Evolutionary conservation across 768 basidiomycete species (phyloP), one percentile per base, ranked within the genome.

Genomic region (Leccinellum rugosiceps): DNA sequence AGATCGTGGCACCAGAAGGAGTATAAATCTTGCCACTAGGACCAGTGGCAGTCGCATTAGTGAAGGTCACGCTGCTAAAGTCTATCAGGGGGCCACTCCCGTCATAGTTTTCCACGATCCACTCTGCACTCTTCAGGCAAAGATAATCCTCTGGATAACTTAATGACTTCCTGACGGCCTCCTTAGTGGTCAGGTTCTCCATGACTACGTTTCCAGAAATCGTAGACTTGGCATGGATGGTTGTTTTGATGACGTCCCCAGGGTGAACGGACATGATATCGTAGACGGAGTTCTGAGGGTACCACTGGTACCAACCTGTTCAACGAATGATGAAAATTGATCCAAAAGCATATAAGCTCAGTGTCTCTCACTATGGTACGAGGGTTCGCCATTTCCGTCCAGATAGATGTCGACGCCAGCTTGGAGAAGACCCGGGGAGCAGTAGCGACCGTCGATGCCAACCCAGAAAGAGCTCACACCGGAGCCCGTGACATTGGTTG

Each of bases 271-370:
- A 26, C 34, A 68, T 62, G 5, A 43, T 50, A 10, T 25, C 13
- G 52, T 21, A 58, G 54, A 41, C 38, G n/a, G 56, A 69, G 59
- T 23, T 58, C 52, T 44, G 53, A 54, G 68, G 63, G 55, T 45
- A 59, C 66, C 59, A 68, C 21, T 67, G 59, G 44, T 58, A 66
- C 66, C 66, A 68, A 53, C 62, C 67, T 66, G 34, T 50, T 43
- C n/a, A 34, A 38, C 15, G 25, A 48, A 41, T 3, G 1, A 41
- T 58, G 23, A 59, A 26, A 55, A 47, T 6, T 11, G 28, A 45
- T 34, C 19, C 9, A 35, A 21, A 8, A n/a, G n/a, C n/a, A n/a
- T 1, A 9, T 14, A n/a, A 1, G 7, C 6, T 34, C 0, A 6
- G 3, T 6, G 38, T 45, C 25, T 17, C 61, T 53, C 15, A 57